A percentile compares a stretch with the other conserved stretches of the same genome.
phyloP scores from a whole-genome alignment of 495 filamentous ascomycete genomes.

The Aspergillus taichungensis region DNA sequence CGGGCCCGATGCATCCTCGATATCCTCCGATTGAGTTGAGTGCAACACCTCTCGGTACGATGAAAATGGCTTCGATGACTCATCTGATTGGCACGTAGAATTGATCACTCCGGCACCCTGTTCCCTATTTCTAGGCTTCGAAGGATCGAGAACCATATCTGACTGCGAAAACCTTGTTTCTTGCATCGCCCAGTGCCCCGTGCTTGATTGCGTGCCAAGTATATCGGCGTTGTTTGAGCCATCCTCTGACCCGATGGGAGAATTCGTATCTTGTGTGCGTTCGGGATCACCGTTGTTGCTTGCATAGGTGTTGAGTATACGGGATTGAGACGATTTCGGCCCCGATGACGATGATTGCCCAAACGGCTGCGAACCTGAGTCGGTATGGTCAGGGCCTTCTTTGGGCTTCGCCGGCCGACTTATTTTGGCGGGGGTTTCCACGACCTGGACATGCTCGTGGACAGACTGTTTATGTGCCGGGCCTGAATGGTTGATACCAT shows the following conservation, averaged over 20 bases:
- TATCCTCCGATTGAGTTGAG: slow-evolving; percentile 10
- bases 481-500: slow-evolving; percentile 16
- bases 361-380: not conserved
- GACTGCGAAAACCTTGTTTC: slow-evolving; percentile 8
- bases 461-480: slow-evolving; percentile 11
- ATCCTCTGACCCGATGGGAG: slow-evolving; percentile 1
- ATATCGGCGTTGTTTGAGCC: slow-evolving; percentile 10
- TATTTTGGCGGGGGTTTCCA: slow-evolving; percentile 22
- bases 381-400: not conserved
- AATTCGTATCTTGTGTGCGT: slow-evolving; percentile 12
- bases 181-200: slow-evolving; percentile 9
- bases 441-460: slow-evolving; percentile 26
- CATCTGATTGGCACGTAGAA: slow-evolving; percentile 7
- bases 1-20: not conserved
- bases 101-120: slow-evolving; percentile 1
- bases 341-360: slow-evolving; percentile 16
- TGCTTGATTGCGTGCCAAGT: slow-evolving; percentile 17
- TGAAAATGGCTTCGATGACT: slow-evolving; percentile 11
- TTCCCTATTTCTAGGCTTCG: slow-evolving; percentile 13
- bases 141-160: slow-evolving; percentile 19
- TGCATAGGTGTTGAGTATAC: slow-evolving; percentile 25
- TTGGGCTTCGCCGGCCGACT: slow-evolving; percentile 4
- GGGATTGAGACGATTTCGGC: slow-evolving; percentile 30
- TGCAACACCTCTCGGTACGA: slow-evolving; percentile 10
- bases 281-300: slow-evolving; percentile 16